These are phyloP conservation scores for Neofusicoccum parvum DNA, from an alignment of 2,329 filamentous ascomycete species.

Conservation along the genomic window DNA sequence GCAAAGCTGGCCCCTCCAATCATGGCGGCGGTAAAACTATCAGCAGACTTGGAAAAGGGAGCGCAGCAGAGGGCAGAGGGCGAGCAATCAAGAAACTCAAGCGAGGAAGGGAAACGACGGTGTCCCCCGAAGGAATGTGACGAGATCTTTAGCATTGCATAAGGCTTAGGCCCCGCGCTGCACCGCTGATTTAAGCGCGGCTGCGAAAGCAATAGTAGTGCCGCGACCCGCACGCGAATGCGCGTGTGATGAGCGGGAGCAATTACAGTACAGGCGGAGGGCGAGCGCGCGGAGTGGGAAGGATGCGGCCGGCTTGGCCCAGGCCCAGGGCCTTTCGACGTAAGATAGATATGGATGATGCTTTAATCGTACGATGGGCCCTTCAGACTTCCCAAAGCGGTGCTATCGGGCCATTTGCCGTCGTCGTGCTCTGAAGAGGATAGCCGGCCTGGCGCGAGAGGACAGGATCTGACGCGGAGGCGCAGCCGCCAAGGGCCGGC, in stretches of 20 bases:
- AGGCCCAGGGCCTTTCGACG: neutral
- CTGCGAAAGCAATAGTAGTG: neutral
- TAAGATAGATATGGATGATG: conserved; percentile 12
- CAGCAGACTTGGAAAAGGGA: neutral
- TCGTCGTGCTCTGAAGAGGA: neutral
- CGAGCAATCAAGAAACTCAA: neutral
- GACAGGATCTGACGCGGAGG: neutral
- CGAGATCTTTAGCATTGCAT: conserved; percentile 15
- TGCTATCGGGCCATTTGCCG: neutral
- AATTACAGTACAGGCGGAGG: neutral
- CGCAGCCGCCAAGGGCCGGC: neutral
- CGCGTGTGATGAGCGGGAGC: too few relatives aligned
- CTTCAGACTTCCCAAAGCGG: neutral
- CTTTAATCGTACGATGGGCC: conserved; percentile 8
- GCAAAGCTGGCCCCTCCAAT: neutral
- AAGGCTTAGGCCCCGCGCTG: conserved; percentile 8
- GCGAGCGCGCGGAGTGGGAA: too few relatives aligned
- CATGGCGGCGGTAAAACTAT: neutral
- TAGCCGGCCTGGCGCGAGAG: neutral
- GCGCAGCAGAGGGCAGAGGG: neutral
- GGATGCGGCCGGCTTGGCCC: neutral
- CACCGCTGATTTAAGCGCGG: neutral
- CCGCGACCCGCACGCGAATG: neutral
- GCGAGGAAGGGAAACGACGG: neutral
- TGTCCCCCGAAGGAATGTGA: conserved; percentile 13